A percentile compares a stretch with the other conserved stretches of the same genome.
These are phyloP conservation scores for Bipolaris zeicola DNA, from an alignment of 2,329 filamentous ascomycete species.

Conservation along the genomic window DNA sequence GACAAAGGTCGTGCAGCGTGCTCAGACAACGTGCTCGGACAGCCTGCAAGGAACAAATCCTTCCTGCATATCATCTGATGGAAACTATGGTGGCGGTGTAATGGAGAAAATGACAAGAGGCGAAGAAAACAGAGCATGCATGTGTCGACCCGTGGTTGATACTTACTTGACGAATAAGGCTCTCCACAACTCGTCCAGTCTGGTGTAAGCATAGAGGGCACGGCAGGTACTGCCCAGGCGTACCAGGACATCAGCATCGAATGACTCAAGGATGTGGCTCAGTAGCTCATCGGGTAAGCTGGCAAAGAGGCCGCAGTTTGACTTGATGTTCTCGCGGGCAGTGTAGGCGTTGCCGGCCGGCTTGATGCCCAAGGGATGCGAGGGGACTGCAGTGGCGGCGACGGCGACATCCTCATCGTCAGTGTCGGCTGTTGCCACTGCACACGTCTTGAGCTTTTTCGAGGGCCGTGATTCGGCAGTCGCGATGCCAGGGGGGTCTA, in stretches of 20 bases:
- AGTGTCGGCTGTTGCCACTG: constrained; percentile 22
- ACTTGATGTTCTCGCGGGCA: constrained; percentile 68
- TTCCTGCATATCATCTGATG: constrained; percentile 3
- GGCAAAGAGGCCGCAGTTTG: constrained; percentile 68
- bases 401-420: constrained; percentile 49
- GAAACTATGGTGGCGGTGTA: neutral
- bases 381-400: constrained; percentile 65
- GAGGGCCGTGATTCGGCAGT: constrained; percentile 41
- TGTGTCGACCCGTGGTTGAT: constrained; percentile 10
- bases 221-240: constrained; percentile 78
- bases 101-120: constrained; percentile 6
- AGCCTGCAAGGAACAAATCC: constrained; percentile 4
- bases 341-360: constrained; percentile 84
- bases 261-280: constrained; percentile 72
- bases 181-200: constrained; percentile 89
- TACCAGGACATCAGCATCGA: constrained; percentile 68
- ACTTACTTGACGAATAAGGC: constrained; percentile 82
- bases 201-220: constrained; percentile 83
- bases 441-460: constrained; percentile 43
- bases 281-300: constrained; percentile 81
- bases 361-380: constrained; percentile 82
- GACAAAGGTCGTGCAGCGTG: neutral
- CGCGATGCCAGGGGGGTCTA: constrained; percentile 30
- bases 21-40: constrained; percentile 6
- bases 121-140: constrained; percentile 7